Percentiles rank a stretch among this genome's conserved stretches.
These are phyloP conservation scores for Kockiozyma suomiensis DNA, from an alignment of 805 yeast genomes.

Conservation along the genomic window DNA sequence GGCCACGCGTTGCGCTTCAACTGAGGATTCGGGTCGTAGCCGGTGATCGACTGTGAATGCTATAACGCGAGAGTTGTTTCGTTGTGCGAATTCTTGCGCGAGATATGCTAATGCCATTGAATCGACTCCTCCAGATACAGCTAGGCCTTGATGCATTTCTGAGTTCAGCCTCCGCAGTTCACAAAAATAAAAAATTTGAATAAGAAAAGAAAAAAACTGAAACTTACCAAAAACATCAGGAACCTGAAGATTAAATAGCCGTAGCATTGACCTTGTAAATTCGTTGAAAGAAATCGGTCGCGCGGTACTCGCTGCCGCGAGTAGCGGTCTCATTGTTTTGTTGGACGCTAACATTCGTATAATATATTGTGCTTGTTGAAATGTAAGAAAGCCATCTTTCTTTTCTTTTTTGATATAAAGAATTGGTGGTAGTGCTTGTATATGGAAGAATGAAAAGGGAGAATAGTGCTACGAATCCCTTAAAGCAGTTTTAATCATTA, in stretches of 20 bases:
- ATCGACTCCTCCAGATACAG: conserved; percentile 82
- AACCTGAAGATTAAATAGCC: conserved; percentile 2
- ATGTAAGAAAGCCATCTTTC: too few relatives aligned
- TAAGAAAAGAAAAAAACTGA: background rate
- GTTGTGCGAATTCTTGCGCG: conserved; percentile 45
- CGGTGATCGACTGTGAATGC: conserved; percentile 73
- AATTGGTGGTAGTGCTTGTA: background rate
- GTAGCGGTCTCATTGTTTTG: conserved; percentile 14
- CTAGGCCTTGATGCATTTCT: conserved; percentile 44
- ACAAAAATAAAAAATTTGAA: background rate
- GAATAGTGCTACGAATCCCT: background rate
- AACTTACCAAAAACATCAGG: conserved; percentile 19
- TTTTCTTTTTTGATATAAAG: too few relatives aligned
- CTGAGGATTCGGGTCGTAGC: conserved; percentile 51
- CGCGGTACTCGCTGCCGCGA: conserved; percentile 10
- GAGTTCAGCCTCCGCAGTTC: background rate
- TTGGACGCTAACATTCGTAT: conserved; percentile 5
- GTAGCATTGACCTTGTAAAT: conserved; percentile 7
- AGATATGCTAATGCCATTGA: conserved; percentile 69
- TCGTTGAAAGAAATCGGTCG: conserved; percentile 9
- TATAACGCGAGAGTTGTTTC: conserved; percentile 33
- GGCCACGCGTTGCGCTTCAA: conserved; percentile 50
- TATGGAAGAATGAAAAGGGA: background rate
- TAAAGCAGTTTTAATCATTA: too few relatives aligned
- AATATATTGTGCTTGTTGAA: background rate